phyloP scores from a whole-genome alignment of 148 eudicot genomes.

The Persicaria maculosa region DNA sequence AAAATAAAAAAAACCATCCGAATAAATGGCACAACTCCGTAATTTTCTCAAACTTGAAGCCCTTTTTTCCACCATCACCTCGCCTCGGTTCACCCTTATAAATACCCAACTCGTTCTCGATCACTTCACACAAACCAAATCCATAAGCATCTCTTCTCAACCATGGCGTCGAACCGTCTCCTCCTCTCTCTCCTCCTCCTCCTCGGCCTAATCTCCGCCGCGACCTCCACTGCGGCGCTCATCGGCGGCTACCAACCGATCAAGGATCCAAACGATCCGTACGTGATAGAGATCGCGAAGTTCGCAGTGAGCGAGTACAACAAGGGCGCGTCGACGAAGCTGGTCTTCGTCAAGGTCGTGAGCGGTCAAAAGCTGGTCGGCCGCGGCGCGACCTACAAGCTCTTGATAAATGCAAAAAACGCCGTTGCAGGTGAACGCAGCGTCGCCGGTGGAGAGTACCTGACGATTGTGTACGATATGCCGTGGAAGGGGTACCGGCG shows the following conservation, averaged over 20 bases:
- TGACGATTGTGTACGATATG: conserved; percentile 29
- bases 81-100: too few relatives aligned
- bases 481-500: conserved; percentile 14
- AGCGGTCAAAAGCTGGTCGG: conserved; percentile 31
- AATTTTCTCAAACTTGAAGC: too few relatives aligned
- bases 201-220: not conserved
- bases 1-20: too few relatives aligned
- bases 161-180: too few relatives aligned
- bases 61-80: too few relatives aligned
- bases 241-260: conserved; percentile 23
- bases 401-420: conserved; percentile 27
- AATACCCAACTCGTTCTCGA: too few relatives aligned
- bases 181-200: not conserved
- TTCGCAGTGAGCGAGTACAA: conserved; percentile 27
- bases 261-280: conserved; percentile 20
- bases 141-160: too few relatives aligned
- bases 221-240: not conserved
- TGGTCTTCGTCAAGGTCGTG: conserved; percentile 16
- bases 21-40: too few relatives aligned
- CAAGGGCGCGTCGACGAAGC: conserved; percentile 1
- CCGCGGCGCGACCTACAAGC: conserved; percentile 29
- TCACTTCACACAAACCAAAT: too few relatives aligned
- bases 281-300: conserved; percentile 7
- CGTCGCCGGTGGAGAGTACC: conserved; percentile 7
- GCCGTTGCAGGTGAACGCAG: not conserved